Evolutionary conservation across 2,329 filamentous ascomycete species (phyloP).

Genomic region (Exophiala sp.): DNA sequence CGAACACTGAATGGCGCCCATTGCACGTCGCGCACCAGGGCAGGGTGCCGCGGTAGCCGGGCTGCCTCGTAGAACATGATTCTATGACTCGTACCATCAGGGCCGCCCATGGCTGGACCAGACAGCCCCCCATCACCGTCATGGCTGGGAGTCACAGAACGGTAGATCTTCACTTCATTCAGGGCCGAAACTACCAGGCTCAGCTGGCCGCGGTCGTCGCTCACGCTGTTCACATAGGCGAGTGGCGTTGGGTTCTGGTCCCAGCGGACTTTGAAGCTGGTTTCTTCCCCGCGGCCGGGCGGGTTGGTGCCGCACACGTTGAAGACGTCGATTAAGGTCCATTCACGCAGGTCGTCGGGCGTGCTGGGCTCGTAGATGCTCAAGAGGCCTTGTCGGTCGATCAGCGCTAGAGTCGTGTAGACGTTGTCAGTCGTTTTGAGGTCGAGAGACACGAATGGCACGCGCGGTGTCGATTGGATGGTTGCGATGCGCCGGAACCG

Average conservation of each 20-base stretch:
- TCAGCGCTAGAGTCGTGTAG: constrained; percentile 78
- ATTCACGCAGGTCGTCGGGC: constrained; percentile 72
- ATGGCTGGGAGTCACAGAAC: constrained; percentile 54
- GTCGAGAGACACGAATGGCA: constrained; percentile 69
- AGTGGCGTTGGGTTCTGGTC: constrained; percentile 70
- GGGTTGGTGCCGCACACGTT: constrained; percentile 57
- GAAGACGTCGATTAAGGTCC: constrained; percentile 68
- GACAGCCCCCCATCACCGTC: constrained; percentile 34
- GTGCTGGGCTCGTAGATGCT: constrained; percentile 79
- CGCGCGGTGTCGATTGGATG: constrained; percentile 58
- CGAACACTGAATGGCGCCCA: constrained; percentile 91
- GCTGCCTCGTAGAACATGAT: constrained; percentile 69
- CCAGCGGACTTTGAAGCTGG: constrained; percentile 77
- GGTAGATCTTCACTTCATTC: constrained; percentile 74
- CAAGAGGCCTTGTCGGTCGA: constrained; percentile 74
- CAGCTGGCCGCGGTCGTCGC: constrained; percentile 72
- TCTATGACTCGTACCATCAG: constrained; percentile 55
- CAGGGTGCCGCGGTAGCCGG: constrained; percentile 65
- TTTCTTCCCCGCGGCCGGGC: constrained; percentile 75
- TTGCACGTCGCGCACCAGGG: constrained; percentile 57
- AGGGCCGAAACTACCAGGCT: constrained; percentile 81
- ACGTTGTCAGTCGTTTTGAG: constrained; percentile 75
- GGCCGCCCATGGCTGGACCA: constrained; percentile 31
- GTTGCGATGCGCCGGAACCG: constrained; percentile 68
- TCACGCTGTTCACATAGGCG: constrained; percentile 69